These are phyloP conservation scores for Sarocladium oryzae DNA, from an alignment of 2,329 filamentous ascomycete species.

Conservation along the genomic window DNA sequence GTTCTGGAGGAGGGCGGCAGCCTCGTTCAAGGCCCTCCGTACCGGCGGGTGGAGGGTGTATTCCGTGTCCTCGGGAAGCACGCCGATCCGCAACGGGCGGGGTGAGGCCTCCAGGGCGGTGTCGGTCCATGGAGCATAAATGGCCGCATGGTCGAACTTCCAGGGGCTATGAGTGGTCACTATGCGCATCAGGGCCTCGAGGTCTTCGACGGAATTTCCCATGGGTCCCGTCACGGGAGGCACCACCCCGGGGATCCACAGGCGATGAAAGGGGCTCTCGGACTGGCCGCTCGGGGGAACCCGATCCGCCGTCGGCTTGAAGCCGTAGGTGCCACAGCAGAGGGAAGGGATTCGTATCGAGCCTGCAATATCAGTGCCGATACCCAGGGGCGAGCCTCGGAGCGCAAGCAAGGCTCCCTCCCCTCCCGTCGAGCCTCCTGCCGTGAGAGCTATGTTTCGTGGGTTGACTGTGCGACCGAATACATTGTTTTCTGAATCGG, in stretches of 20 bases:
- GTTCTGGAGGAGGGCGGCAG: background rate
- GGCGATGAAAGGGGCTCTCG: too few relatives aligned
- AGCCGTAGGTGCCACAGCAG: slow-evolving; percentile 36
- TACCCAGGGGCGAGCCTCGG: slow-evolving; percentile 31
- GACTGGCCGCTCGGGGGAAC: slow-evolving; percentile 18
- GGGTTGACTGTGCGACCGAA: slow-evolving; percentile 60
- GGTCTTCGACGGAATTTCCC: slow-evolving; percentile 23
- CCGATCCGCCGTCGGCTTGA: slow-evolving; percentile 30
- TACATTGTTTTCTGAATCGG: slow-evolving; percentile 47
- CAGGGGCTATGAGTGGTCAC: slow-evolving; percentile 33
- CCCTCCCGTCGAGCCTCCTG: slow-evolving; percentile 61
- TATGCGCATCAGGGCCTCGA: slow-evolving; percentile 30
- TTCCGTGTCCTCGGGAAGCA: background rate
- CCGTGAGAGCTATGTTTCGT: slow-evolving; percentile 49
- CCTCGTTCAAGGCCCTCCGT: background rate
- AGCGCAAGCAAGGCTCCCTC: slow-evolving; percentile 34
- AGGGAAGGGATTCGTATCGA: slow-evolving; percentile 37
- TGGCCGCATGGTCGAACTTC: slow-evolving; percentile 31
- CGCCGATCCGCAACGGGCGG: slow-evolving; percentile 14
- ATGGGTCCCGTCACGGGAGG: slow-evolving; percentile 18
- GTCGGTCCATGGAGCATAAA: slow-evolving; percentile 34
- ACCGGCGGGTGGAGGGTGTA: background rate
- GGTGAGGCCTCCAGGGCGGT: slow-evolving; percentile 9
- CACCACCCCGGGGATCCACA: slow-evolving; percentile 25
- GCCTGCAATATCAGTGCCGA: slow-evolving; percentile 41